Conservation (phyloP, 1,284 basidiomycete species). For the Ganoderma lucidum region DNA sequence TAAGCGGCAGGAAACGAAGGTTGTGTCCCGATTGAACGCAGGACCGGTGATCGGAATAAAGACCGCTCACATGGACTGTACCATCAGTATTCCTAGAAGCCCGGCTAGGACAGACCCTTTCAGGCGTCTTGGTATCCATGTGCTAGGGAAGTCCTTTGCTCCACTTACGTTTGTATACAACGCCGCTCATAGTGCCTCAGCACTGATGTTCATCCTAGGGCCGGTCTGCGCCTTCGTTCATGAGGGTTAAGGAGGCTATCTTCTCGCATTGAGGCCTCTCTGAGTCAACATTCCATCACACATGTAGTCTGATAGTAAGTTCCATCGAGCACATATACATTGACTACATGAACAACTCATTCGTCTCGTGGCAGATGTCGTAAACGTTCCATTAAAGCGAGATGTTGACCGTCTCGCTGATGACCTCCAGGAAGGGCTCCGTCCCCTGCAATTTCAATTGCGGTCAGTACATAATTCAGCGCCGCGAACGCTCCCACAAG, state of each 20-base stretch:
- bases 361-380: background rate
- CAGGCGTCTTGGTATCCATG: background rate
- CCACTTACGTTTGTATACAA: background rate
- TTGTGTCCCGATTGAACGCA: background rate
- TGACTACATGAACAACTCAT: background rate
- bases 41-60: background rate
- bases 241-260: background rate
- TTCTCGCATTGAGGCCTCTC: background rate
- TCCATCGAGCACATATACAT: background rate
- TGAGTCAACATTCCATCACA: background rate
- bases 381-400: background rate
- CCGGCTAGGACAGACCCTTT: background rate
- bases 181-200: background rate
- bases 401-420: constrained; percentile 7
- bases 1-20: background rate
- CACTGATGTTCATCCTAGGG: background rate
- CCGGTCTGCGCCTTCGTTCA: background rate
- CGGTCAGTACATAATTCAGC: background rate
- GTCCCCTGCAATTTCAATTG: constrained; percentile 8
- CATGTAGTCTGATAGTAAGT: background rate
- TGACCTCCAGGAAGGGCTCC: constrained; percentile 19
- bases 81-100: background rate
- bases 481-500: background rate
- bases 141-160: background rate
- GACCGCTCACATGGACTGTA: background rate